Evolutionary conservation across 352 stramenopile genomes (phyloP).

Genomic region (Globisporangium nodosum): DNA sequence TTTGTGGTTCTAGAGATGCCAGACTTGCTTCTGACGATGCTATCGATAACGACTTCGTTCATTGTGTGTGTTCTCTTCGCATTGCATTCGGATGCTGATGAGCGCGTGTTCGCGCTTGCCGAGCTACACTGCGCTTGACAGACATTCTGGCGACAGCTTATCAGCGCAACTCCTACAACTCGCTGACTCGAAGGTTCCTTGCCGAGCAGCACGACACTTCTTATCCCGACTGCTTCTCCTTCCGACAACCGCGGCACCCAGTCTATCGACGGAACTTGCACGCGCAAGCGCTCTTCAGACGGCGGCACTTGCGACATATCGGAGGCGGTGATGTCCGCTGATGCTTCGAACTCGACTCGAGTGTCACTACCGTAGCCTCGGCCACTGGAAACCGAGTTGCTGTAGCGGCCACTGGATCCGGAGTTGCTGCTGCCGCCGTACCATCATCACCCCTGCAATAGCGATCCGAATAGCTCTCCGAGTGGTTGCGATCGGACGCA

Average conservation of each 20-base stretch:
- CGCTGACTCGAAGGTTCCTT: background rate
- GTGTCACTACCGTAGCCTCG: constrained; percentile 24
- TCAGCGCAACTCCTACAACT: background rate
- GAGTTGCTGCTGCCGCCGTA: constrained; percentile 7
- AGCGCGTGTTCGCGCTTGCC: constrained; percentile 23
- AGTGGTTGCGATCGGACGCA: constrained; percentile 2
- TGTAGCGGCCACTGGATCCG: constrained; percentile 21
- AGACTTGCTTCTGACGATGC: too few relatives aligned
- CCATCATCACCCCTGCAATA: constrained; percentile 1
- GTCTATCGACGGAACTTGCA: constrained; percentile 39
- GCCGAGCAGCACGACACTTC: background rate
- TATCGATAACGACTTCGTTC: too few relatives aligned
- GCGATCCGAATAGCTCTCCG: constrained; percentile 9
- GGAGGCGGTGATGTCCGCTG: constrained; percentile 21
- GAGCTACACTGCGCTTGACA: background rate
- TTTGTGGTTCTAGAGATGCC: background rate
- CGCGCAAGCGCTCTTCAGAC: constrained; percentile 41
- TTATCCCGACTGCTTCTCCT: background rate
- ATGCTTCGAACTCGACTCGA: constrained; percentile 31
- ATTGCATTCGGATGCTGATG: constrained; percentile 9
- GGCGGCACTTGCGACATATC: constrained; percentile 47
- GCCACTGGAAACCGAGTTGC: constrained; percentile 15
- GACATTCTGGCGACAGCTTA: background rate
- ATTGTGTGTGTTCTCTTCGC: too few relatives aligned
- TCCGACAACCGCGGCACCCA: too few relatives aligned